These are phyloP conservation scores for Mrakia blollopis DNA, from an alignment of 768 basidiomycete genomes.

Conservation along the genomic window DNA sequence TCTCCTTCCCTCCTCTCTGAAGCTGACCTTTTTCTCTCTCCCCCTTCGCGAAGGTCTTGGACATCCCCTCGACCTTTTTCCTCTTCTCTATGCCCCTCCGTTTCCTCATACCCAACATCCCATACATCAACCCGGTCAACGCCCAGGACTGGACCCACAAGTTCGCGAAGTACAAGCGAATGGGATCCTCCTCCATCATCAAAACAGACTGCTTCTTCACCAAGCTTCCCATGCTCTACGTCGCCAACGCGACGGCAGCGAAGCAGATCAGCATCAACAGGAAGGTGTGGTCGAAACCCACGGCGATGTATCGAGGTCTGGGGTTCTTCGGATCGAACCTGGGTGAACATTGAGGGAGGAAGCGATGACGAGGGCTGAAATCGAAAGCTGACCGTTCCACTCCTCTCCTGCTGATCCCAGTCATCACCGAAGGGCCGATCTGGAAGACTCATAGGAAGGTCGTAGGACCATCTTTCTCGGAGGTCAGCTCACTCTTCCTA, in stretches of 20 bases:
- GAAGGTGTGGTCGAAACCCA: constrained; percentile 18
- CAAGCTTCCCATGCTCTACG: not conserved
- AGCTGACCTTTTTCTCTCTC: not conserved
- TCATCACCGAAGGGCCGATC: constrained; percentile 59
- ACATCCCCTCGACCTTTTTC: constrained; percentile 6
- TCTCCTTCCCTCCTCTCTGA: not conserved
- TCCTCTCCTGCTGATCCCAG: constrained; percentile 39
- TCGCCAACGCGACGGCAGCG: constrained; percentile 4
- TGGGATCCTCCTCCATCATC: not conserved
- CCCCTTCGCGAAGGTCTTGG: not conserved
- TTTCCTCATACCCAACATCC: constrained; percentile 9
- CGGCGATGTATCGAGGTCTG: constrained; percentile 11
- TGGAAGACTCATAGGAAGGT: constrained; percentile 65
- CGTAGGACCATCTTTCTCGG: constrained; percentile 61
- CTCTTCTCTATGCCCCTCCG: constrained; percentile 16
- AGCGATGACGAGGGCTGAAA: not conserved
- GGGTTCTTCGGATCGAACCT: not conserved
- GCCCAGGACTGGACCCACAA: constrained; percentile 1
- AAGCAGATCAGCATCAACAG: constrained; percentile 7
- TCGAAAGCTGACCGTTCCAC: not conserved
- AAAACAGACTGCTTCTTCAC: not conserved
- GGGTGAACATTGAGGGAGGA: not conserved
- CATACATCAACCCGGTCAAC: constrained; percentile 14
- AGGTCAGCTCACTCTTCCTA: constrained; percentile 44
- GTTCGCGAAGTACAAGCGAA: constrained; percentile 1